Evolutionary conservation across 2,329 filamentous ascomycete genomes (phyloP).

Genomic region (Ilyonectria mors-panacis): DNA sequence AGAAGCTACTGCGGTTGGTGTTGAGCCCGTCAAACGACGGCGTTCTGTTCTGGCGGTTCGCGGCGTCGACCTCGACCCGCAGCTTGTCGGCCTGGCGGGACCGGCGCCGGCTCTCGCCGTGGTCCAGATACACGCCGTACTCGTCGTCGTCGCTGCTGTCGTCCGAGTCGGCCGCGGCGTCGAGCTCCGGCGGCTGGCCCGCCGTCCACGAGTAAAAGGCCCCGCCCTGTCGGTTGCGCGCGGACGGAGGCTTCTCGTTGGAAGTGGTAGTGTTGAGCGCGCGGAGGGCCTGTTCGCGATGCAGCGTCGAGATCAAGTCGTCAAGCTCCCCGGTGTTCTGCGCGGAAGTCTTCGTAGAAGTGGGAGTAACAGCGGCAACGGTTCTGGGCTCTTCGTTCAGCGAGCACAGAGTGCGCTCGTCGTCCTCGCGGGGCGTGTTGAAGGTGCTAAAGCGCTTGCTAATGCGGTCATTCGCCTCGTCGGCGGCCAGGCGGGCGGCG

Average conservation of each 20-base stretch:
- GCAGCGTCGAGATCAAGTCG: conserved; percentile 26
- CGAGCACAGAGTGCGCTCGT: conserved; percentile 42
- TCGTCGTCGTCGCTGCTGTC: conserved; percentile 32
- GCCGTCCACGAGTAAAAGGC: neutral
- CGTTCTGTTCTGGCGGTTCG: neutral
- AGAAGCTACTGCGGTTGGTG: neutral
- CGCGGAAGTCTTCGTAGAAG: no score
- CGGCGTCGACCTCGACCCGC: conserved; percentile 5
- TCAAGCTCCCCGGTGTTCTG: conserved; percentile 32
- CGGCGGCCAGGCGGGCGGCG: conserved; percentile 37
- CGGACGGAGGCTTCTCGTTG: neutral
- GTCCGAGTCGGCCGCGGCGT: conserved; percentile 10
- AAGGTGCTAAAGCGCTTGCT: conserved; percentile 13
- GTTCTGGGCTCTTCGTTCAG: conserved; percentile 25
- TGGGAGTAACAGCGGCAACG: neutral
- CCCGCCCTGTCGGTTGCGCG: neutral
- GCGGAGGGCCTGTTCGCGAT: conserved; percentile 37
- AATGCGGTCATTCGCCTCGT: conserved; percentile 36
- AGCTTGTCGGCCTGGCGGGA: conserved; percentile 14
- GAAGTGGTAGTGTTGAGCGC: conserved; percentile 20
- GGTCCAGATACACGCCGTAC: conserved; percentile 44
- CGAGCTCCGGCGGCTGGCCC: neutral
- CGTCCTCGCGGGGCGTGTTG: conserved; percentile 5
- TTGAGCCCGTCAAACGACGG: neutral
- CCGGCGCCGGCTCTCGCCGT: conserved; percentile 15